These are phyloP conservation scores for Pseudogymnoascus destructans DNA, from an alignment of 2,329 filamentous ascomycete species.

Conservation along the genomic window DNA sequence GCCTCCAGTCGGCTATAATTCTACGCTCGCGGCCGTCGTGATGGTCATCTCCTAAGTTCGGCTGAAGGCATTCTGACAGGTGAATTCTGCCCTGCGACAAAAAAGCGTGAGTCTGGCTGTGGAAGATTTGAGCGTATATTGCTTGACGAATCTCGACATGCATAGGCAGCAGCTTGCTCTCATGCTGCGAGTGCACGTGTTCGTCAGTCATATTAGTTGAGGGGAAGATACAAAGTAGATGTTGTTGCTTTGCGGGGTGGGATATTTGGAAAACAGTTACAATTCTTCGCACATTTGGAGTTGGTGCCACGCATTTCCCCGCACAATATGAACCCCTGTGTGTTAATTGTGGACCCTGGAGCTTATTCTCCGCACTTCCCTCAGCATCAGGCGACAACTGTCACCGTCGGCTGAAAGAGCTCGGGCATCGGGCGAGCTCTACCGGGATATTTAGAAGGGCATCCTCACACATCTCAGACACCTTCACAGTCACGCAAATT, in stretches of 20 bases:
- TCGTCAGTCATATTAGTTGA: background rate
- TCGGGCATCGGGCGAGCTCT: background rate
- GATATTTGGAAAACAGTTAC: background rate
- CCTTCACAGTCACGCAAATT: background rate
- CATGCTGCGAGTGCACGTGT: background rate
- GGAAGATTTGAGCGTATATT: background rate
- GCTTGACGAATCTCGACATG: background rate
- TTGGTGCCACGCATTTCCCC: background rate
- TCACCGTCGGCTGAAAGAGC: constrained; percentile 1
- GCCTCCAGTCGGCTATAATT: background rate
- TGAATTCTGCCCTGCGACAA: background rate
- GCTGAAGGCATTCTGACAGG: background rate
- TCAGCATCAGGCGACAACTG: background rate
- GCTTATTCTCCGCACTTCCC: constrained; percentile 1
- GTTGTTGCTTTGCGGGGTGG: background rate
- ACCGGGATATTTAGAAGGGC: constrained; percentile 1
- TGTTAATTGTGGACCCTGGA: background rate
- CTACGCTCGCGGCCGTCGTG: background rate
- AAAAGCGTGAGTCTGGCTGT: background rate
- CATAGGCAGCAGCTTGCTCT: background rate
- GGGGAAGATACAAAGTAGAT: background rate
- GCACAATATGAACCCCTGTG: background rate
- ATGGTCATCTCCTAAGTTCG: background rate
- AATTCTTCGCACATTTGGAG: background rate
- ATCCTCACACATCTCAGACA: background rate